Conservation (phyloP, 805 yeast species). For the Suhomyces faveliae region DNA sequence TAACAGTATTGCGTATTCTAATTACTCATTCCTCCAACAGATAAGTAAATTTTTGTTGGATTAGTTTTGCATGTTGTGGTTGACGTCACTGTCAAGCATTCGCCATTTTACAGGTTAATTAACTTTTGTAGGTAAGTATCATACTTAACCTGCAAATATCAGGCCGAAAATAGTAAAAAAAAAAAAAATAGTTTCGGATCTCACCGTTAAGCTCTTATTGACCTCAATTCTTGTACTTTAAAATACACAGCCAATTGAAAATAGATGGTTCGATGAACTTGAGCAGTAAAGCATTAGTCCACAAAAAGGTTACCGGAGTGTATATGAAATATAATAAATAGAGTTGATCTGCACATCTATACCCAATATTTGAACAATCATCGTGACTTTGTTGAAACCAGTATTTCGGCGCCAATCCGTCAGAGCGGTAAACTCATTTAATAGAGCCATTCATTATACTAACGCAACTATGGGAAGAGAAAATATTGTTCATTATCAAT, state of each 20-base stretch:
- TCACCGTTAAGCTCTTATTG: not conserved
- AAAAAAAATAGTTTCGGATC: not conserved
- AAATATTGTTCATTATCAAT: conserved; percentile 39
- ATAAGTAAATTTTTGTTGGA: not conserved
- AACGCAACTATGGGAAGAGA: conserved; percentile 37
- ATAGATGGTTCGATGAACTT: not conserved
- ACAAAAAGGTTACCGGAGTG: not conserved
- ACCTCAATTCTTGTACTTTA: not conserved
- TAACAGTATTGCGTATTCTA: not conserved
- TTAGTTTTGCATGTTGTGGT: not conserved
- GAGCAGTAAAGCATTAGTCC: not conserved
- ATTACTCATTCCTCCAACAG: not conserved
- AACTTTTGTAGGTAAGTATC: not conserved
- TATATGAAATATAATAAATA: not conserved
- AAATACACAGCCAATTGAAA: not conserved
- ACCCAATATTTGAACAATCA: not conserved
- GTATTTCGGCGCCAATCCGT: conserved; percentile 1
- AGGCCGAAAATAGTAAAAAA: not conserved
- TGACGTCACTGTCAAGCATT: not conserved
- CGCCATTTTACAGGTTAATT: not conserved
- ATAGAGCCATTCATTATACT: conserved; percentile 1
- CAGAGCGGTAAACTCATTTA: not conserved
- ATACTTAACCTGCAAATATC: conserved; percentile 5
- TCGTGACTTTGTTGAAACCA: conserved; percentile 4
- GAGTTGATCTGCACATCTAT: not conserved